phyloP scores from a whole-genome alignment of 257 asterid genomes.

The Nicotiana noctiflora region DNA sequence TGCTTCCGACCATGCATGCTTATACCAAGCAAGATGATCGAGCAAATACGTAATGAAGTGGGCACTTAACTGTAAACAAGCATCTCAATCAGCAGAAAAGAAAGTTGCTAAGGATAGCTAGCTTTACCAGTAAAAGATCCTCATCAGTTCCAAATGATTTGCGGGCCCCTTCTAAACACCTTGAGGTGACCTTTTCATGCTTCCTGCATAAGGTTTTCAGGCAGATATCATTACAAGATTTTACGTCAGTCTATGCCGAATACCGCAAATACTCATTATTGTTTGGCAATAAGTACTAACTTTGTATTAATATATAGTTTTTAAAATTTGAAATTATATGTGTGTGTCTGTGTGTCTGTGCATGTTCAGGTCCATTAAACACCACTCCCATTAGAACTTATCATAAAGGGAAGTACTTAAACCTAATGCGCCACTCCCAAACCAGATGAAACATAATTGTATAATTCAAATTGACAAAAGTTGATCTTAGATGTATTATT shows the following conservation, averaged over 20 bases:
- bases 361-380: too few species aligned
- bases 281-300: not conserved
- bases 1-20: not conserved
- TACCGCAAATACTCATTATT: not conserved
- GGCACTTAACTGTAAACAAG: not conserved
- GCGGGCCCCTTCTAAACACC: conserved; percentile 75
- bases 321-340: too few species aligned
- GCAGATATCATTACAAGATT: not conserved
- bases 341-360: too few species aligned
- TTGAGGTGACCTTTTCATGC: conserved; percentile 53
- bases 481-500: not conserved
- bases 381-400: not conserved
- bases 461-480: not conserved
- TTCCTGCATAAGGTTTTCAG: conserved; percentile 38
- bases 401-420: not conserved
- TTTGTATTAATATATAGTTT: not conserved
- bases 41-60: not conserved
- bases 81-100: not conserved
- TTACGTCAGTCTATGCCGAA: not conserved
- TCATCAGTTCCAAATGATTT: conserved; percentile 95
- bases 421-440: not conserved
- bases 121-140: conserved; percentile 83
- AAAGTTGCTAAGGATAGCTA: not conserved
- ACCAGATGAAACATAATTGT: not conserved
- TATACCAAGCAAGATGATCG: not conserved